Percentiles rank a stretch among this genome's conserved stretches.
phyloP scores from a whole-genome alignment of 768 basidiomycete species.

The Phallus indusiatus region DNA sequence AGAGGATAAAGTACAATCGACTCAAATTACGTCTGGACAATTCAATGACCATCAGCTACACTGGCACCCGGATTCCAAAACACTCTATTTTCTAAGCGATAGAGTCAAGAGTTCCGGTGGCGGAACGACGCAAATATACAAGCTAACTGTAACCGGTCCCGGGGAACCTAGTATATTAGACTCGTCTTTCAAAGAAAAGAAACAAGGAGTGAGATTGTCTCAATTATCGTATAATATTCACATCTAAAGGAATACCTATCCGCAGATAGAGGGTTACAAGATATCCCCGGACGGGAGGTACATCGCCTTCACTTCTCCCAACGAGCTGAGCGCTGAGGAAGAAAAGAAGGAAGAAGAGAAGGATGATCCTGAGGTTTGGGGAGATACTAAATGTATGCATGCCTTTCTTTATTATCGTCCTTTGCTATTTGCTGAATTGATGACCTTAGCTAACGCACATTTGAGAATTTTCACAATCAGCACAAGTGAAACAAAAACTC shows the following conservation, averaged over 20 bases:
- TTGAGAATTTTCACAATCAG: slow-evolving; percentile 2
- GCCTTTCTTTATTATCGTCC: not conserved
- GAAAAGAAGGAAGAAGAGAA: slow-evolving; percentile 9
- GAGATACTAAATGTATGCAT: slow-evolving; percentile 5
- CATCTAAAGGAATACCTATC: not conserved
- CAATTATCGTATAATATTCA: not conserved
- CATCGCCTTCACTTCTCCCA: slow-evolving; percentile 7
- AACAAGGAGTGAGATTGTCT: not conserved
- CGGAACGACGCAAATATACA: slow-evolving; percentile 5
- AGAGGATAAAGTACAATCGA: slow-evolving; percentile 1
- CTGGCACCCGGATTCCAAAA: slow-evolving; percentile 1
- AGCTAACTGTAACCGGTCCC: not conserved
- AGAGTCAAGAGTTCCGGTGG: not conserved
- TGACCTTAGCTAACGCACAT: not conserved
- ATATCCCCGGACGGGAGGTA: slow-evolving; percentile 11
- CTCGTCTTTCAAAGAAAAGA: slow-evolving; percentile 1
- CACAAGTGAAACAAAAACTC: not conserved
- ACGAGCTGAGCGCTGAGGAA: slow-evolving; percentile 10
- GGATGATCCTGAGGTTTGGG: slow-evolving; percentile 11
- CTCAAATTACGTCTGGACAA: slow-evolving; percentile 7
- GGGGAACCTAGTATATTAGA: slow-evolving; percentile 6
- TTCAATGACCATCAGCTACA: slow-evolving; percentile 4
- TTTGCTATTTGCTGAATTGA: not conserved
- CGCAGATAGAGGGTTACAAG: not conserved
- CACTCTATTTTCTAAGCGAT: slow-evolving; percentile 9